Evolutionary conservation across 192 early-diverging fungal genomes (phyloP).

Genomic region (Fimicolochytrium jonesii): DNA sequence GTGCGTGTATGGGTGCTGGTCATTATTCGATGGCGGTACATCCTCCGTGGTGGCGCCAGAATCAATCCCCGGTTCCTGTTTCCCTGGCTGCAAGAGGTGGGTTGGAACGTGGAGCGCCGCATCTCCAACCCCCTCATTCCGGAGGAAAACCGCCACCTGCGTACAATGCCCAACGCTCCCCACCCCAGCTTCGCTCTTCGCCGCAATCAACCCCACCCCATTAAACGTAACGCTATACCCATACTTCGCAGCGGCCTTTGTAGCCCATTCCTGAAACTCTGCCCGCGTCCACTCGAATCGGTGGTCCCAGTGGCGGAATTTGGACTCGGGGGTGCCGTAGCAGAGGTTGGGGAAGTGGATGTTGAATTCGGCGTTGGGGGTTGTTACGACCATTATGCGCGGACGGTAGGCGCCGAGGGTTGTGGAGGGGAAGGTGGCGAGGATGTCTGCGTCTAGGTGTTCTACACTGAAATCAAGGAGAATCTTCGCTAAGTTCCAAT

Average conservation of each 20-base stretch:
- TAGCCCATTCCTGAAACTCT: constrained; percentile 72
- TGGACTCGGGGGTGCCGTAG: constrained; percentile 61
- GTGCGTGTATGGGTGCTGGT: background rate
- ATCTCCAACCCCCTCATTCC: too few relatives aligned
- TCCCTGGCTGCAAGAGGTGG: background rate
- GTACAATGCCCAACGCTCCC: constrained; percentile 51
- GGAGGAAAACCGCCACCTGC: constrained; percentile 70
- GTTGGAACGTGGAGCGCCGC: background rate
- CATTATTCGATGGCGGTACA: background rate
- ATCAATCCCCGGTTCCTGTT: background rate
- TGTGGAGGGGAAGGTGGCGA: constrained; percentile 54
- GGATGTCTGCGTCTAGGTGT: constrained; percentile 60
- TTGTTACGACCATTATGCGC: constrained; percentile 39
- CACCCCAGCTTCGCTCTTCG: background rate
- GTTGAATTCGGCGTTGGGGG: constrained; percentile 88
- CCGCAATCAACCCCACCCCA: constrained; percentile 54
- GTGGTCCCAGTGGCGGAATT: constrained; percentile 80
- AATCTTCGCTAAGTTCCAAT: too few relatives aligned
- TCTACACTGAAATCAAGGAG: constrained; percentile 54
- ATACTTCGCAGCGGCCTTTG: constrained; percentile 47
- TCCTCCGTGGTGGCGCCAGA: too few relatives aligned
- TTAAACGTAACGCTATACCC: constrained; percentile 62
- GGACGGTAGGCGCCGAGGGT: constrained; percentile 70
- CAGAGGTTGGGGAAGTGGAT: constrained; percentile 72
- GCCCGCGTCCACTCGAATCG: constrained; percentile 93